Conservation (phyloP, 192 early-diverging fungal genomes). For the Thamnidium elegans region DNA sequence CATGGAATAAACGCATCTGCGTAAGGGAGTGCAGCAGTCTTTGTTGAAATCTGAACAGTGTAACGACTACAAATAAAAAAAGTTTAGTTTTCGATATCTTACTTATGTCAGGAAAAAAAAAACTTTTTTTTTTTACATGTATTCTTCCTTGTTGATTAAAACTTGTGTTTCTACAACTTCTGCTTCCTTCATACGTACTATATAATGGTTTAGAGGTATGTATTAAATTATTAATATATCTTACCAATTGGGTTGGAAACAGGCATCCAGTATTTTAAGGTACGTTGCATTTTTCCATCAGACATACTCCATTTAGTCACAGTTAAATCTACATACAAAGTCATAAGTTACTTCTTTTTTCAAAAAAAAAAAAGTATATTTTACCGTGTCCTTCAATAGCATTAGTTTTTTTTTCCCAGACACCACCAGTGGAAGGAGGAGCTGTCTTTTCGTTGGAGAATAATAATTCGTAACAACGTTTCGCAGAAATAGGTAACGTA, state of each 20-base stretch:
- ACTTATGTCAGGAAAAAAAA: not conserved
- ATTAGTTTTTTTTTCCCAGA: slow-evolving; percentile 26
- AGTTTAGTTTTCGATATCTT: not conserved
- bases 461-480: slow-evolving; percentile 56
- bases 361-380: not conserved
- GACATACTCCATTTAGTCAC: slow-evolving; percentile 19
- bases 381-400: slow-evolving; percentile 27
- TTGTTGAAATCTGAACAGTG: slow-evolving; percentile 47
- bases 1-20: slow-evolving; percentile 39
- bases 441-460: slow-evolving; percentile 43
- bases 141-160: slow-evolving; percentile 56
- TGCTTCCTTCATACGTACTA: slow-evolving; percentile 67
- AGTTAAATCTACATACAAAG: slow-evolving; percentile 8
- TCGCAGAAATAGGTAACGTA: slow-evolving; percentile 58
- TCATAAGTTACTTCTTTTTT: not conserved
- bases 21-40: slow-evolving; percentile 46
- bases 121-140: slow-evolving; percentile 46
- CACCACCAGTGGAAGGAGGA: slow-evolving; percentile 13
- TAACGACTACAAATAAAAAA: slow-evolving; percentile 37
- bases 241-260: slow-evolving; percentile 70
- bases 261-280: slow-evolving; percentile 62
- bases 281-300: slow-evolving; percentile 34
- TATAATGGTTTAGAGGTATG: no score
- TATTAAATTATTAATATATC: not conserved
- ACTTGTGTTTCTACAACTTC: slow-evolving; percentile 58